phyloP scores from a whole-genome alignment of 345 rosid genomes.

The Eucalyptus viminalis region DNA sequence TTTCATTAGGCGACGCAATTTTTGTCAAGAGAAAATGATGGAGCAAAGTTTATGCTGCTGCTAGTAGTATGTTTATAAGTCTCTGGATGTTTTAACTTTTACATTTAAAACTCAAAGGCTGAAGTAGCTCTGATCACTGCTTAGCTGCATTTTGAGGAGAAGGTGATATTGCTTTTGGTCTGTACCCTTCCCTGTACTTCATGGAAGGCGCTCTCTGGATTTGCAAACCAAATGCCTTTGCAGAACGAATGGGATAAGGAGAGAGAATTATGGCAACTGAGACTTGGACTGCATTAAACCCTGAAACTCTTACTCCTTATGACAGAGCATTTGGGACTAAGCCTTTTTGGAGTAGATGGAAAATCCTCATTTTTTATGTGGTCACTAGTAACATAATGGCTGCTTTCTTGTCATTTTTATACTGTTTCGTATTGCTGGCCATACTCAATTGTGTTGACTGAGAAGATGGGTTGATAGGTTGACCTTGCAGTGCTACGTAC shows the following conservation, averaged over 20 bases:
- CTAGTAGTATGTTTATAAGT: not conserved
- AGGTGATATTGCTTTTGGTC: not conserved
- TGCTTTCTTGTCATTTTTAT: not conserved
- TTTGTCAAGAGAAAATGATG: not conserved
- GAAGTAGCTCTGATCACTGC: not conserved
- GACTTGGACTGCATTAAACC: not conserved
- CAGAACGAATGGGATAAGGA: not conserved
- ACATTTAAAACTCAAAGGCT: not conserved
- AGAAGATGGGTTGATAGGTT: not conserved
- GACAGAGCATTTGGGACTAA: not conserved
- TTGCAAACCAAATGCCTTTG: not conserved
- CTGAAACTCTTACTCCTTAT: not conserved
- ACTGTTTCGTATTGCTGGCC: not conserved
- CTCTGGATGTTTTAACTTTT: not conserved
- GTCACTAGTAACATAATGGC: not conserved
- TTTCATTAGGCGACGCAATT: not conserved
- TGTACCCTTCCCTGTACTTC: not conserved
- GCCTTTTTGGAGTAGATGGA: not conserved
- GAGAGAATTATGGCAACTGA: not conserved
- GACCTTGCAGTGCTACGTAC: not conserved
- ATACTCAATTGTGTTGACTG: not conserved
- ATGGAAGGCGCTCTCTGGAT: not conserved
- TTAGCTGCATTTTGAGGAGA: not conserved
- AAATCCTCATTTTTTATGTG: not conserved
- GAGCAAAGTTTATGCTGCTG: not conserved